Evolutionary conservation across 305 asterid genomes (phyloP).

Genomic region (Fraxinus paxiana): DNA sequence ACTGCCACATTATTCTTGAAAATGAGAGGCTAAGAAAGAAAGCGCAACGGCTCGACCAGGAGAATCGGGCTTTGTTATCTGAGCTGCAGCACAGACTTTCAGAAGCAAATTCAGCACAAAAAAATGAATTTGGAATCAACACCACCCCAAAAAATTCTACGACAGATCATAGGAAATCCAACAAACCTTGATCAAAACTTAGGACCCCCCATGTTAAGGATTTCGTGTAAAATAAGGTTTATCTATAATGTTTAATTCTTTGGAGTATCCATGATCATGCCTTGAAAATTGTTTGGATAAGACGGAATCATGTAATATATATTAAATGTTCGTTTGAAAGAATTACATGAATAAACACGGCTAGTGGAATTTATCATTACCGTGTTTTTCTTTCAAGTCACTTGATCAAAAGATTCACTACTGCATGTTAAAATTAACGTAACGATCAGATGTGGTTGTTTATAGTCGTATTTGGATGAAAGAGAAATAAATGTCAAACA

Average conservation of each 20-base stretch:
- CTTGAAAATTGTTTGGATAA: neutral
- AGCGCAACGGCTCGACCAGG: conserved; percentile 48
- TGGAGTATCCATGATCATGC: neutral
- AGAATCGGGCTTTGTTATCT: conserved; percentile 48
- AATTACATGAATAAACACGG: neutral
- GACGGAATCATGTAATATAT: neutral
- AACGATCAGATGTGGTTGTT: neutral
- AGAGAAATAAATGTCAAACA: no score
- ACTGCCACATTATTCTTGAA: conserved; percentile 40
- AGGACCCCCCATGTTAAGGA: neutral
- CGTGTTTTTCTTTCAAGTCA: neutral
- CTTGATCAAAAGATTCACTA: neutral
- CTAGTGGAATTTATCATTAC: neutral
- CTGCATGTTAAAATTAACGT: neutral
- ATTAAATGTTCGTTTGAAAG: neutral
- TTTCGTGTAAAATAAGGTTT: neutral
- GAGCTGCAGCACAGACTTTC: conserved; percentile 41
- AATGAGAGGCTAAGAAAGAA: conserved; percentile 52
- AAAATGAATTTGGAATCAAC: conserved; percentile 13
- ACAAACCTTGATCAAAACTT: conserved; percentile 1
- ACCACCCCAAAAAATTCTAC: neutral
- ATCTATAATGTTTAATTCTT: neutral
- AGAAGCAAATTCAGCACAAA: conserved; percentile 23
- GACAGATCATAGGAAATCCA: conserved; percentile 21
- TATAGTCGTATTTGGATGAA: no score